A percentile compares a stretch with the other conserved stretches of the same genome.
Evolutionary conservation across 257 asterid genomes (phyloP).

Genomic region (Jacaranda mimosifolia): DNA sequence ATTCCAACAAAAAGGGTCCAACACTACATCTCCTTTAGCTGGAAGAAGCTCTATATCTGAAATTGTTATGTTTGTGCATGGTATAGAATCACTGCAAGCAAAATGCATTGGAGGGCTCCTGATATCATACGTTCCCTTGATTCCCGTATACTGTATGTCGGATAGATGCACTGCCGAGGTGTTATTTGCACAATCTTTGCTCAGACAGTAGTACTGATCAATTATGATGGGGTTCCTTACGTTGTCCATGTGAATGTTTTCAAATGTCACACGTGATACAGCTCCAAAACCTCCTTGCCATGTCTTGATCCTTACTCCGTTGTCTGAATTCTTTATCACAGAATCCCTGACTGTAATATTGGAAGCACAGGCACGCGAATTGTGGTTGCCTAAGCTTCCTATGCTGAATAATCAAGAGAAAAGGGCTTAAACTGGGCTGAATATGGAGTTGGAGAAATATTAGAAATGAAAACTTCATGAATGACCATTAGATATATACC

Average conservation of each 20-base stretch:
- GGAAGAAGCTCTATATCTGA: slow-evolving; percentile 72
- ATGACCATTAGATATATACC: slow-evolving; percentile 39
- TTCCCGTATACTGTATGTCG: slow-evolving; percentile 45
- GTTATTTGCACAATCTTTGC: slow-evolving; percentile 46
- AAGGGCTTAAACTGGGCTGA: not conserved
- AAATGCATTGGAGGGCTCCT: slow-evolving; percentile 69
- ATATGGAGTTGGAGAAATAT: not conserved
- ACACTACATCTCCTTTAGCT: slow-evolving; percentile 50
- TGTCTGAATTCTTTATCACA: slow-evolving; percentile 59
- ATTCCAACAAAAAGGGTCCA: slow-evolving; percentile 74
- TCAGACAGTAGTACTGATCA: slow-evolving; percentile 66
- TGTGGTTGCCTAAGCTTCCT: slow-evolving; percentile 71
- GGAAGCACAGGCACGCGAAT: slow-evolving; percentile 61
- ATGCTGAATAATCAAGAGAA: slow-evolving; percentile 46
- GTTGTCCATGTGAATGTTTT: slow-evolving; percentile 64
- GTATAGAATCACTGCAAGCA: slow-evolving; percentile 65
- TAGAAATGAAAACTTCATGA: not conserved
- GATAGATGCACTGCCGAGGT: slow-evolving; percentile 62
- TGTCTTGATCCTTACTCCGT: slow-evolving; percentile 76
- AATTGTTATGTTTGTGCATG: slow-evolving; percentile 68
- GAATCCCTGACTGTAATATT: slow-evolving; percentile 68
- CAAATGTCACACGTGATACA: slow-evolving; percentile 53
- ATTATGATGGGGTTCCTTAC: slow-evolving; percentile 73
- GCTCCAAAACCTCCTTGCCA: slow-evolving; percentile 80
- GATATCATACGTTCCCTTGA: slow-evolving; percentile 68